Evolutionary conservation across 2,329 filamentous ascomycete species (phyloP), one percentile per base, ranked within the genome.

Genomic region (Coleophoma cylindrospora): DNA sequence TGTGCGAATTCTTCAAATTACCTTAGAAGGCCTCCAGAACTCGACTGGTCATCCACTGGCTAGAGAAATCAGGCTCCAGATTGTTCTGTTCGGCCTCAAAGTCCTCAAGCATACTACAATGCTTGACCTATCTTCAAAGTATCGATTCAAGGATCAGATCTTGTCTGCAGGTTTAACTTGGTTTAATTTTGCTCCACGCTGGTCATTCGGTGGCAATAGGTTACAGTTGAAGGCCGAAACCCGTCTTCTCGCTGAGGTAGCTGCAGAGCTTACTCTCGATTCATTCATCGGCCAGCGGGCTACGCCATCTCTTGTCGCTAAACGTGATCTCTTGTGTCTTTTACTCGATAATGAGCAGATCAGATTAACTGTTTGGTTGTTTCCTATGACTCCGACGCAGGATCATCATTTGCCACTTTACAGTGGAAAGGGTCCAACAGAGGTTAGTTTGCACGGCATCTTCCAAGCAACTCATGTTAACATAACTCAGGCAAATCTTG

Each of bases 131-230:
- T 67, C 80, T 27, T 80, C 84, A 7, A 84, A 87, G 61, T 94
- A 88, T 84, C 83, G 86, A 52, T 74, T 97, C 36, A 96, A 96
- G 66, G 91, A 97, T 63, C 84, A 89, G 57, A 85, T 96, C 47
- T 68, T 99, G 36, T 91, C 90, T 6, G 91, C 90, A 32, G 91
- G 83, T 13, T 74, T 99, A 33, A 83, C 80, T 54, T 99, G 95
- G 95, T 99, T 99, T 68, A 81, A 77, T 37, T 81, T 84, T 57
- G 74, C 89, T 6, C 89, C 91, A 13, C 82, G 84, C 57, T 99
- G 94, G 92, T 95, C 94, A 0, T 97, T 94, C 68, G 94, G 94
- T 50, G 94, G 92, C 61, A 99, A 96, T 64, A 81, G 89, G 45
- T 72, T 99, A 14, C 94, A 99, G 65, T 75, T 97, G 47, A 97